A percentile compares a stretch with the other conserved stretches of the same genome.
phyloP scores from a whole-genome alignment of 2,329 filamentous ascomycete species.

The Nothopassalora personata region DNA sequence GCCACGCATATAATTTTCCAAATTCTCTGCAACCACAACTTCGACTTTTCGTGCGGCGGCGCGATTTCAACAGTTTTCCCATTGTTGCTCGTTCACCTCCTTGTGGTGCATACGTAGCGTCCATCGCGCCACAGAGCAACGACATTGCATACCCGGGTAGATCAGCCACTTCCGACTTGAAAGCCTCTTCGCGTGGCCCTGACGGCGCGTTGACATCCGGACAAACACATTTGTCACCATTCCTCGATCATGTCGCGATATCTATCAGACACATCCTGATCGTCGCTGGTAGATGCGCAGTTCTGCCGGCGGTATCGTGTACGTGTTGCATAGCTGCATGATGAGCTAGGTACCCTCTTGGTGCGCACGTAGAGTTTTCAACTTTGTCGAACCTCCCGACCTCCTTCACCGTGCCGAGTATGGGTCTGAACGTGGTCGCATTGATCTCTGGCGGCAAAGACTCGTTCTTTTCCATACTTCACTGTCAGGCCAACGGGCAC shows the following conservation, averaged over 20 bases:
- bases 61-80: slow-evolving; percentile 11
- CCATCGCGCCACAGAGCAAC: slow-evolving; percentile 9
- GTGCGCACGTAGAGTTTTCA: not conserved
- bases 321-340: not conserved
- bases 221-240: slow-evolving; percentile 15
- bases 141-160: slow-evolving; percentile 30
- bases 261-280: slow-evolving; percentile 4
- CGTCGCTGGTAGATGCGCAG: not conserved
- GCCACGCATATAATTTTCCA: not conserved
- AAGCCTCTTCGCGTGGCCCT: slow-evolving; percentile 28
- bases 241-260: slow-evolving; percentile 3
- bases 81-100: slow-evolving; percentile 9
- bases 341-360: not conserved
- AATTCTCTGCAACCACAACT: not conserved
- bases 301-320: not conserved
- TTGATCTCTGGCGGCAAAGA: slow-evolving; percentile 96
- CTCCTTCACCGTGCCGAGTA: slow-evolving; percentile 7
- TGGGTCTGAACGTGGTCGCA: slow-evolving; percentile 68
- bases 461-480: slow-evolving; percentile 86
- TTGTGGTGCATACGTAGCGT: slow-evolving; percentile 4
- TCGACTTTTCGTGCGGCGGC: slow-evolving; percentile 11
- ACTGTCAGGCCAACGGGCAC: slow-evolving; percentile 83
- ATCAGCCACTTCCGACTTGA: slow-evolving; percentile 31
- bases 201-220: slow-evolving; percentile 33
- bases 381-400: too few relatives aligned